A percentile compares a stretch with the other conserved stretches of the same genome.
phyloP scores from a whole-genome alignment of 169 alveolate species.

The Plasmodium falciparum region DNA sequence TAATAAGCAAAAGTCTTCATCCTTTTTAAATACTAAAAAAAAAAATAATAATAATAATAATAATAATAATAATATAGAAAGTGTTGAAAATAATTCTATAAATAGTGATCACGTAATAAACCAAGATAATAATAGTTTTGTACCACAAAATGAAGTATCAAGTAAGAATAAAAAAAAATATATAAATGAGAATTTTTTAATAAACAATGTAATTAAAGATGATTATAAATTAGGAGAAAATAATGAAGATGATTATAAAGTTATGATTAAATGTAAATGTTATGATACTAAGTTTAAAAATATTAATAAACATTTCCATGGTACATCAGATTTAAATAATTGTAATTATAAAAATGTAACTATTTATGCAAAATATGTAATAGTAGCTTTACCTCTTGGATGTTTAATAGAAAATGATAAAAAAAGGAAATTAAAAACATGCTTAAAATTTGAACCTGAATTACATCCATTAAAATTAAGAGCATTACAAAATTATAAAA shows the following conservation, averaged over 20 bases:
- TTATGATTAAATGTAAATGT: slow-evolving; percentile 43
- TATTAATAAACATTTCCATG: slow-evolving; percentile 50
- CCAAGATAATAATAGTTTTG: not conserved
- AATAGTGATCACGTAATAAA: not conserved
- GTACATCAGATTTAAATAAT: slow-evolving; percentile 50
- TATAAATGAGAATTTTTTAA: no score
- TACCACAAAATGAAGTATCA: not conserved
- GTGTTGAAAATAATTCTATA: slow-evolving; percentile 8
- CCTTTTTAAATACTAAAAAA: not conserved
- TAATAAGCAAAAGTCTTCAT: slow-evolving; percentile 25
- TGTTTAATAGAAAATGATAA: slow-evolving; percentile 70
- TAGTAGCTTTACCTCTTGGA: slow-evolving; percentile 74
- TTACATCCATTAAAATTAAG: slow-evolving; percentile 77
- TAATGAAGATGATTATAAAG: slow-evolving; percentile 9
- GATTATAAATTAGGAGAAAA: no score
- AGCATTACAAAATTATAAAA: slow-evolving; percentile 79
- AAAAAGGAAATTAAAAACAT: slow-evolving; percentile 15
- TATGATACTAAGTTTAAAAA: slow-evolving; percentile 40
- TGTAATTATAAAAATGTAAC: slow-evolving; percentile 34
- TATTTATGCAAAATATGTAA: slow-evolving; percentile 64
- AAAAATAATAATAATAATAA: not conserved
- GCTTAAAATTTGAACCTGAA: slow-evolving; percentile 77
- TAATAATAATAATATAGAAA: not conserved
- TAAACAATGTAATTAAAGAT: no score
- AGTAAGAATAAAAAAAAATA: no score